Base-by-base conservation (phyloP, 2,329 filamentous ascomycete species). In the Fusarium odoratissimum region DNA sequence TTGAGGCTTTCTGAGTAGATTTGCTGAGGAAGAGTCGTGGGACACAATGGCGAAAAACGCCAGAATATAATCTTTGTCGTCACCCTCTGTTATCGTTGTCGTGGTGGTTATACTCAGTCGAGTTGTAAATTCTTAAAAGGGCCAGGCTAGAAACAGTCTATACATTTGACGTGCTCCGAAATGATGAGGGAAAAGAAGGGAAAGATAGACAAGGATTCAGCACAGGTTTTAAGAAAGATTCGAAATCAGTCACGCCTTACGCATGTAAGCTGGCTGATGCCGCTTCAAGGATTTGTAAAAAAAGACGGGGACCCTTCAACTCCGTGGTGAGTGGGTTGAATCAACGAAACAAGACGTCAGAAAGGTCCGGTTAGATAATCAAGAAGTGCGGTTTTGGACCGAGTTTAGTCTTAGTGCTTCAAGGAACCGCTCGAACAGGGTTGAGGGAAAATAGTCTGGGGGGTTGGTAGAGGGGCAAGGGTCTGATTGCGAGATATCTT, bases 211-310 rank as follows among this genome's bases (percentile, higher is more conserved):
- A 59, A 52, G 67, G 71, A 35, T 28, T 44, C 31, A 60, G 33
- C 66, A 44, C 31, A 41, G 42, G 38, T 59, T 73, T 72, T 64
- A 64, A 64, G 31, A 28, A 59, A 51, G 51, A 41, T 35, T 48
- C 44, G n/a, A 58, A 48, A 30, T 61, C 57, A 60, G 67, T 60
- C 62, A 71, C 59, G 40, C 66, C n/a, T 45, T 57, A 45, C 59
- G 44, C 41, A 73, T 65, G 63, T 71, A 71, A 71, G 70, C 70
- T 71, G 67, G 54, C 49, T 57, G 57, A 58, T 69, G 44, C 64
- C 23, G 56, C n/a, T 52, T 56, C 49, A 37, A 28, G 40, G 48
- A 64, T 49, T 41, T 54, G 55, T 55, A 35, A 49, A 55, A 70
- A 66, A 69, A 59, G 49, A 57, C 71, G 45, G 64, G 57, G 54